These are phyloP conservation scores for Plantago coronopus DNA, from an alignment of 305 asterid genomes.

Conservation along the genomic window DNA sequence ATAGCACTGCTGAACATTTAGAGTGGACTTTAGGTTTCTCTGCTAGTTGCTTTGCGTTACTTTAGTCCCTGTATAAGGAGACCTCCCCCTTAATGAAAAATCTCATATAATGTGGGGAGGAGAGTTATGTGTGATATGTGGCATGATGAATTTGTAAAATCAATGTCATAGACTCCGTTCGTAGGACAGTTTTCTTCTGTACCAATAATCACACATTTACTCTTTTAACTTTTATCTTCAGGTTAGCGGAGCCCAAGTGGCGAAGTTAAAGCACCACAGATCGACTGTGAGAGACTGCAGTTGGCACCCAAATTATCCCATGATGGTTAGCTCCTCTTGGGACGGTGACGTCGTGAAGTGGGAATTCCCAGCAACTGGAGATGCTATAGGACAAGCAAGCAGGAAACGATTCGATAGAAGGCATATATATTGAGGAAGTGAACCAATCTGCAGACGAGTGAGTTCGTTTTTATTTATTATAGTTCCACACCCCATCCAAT, in stretches of 20 bases:
- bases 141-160: not conserved
- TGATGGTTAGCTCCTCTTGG: conserved; percentile 89
- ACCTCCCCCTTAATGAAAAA: too few species aligned
- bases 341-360: conserved; percentile 79
- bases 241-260: conserved; percentile 69
- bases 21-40: too few species aligned
- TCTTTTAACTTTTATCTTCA: conserved; percentile 27
- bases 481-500: not conserved
- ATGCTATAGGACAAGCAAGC: conserved; percentile 34
- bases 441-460: not conserved
- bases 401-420: conserved; percentile 32
- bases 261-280: conserved; percentile 60
- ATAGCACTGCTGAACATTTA: too few species aligned
- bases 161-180: not conserved
- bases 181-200: not conserved
- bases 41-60: too few species aligned
- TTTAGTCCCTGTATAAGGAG: too few species aligned
- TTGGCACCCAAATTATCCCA: conserved; percentile 81
- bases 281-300: conserved; percentile 81
- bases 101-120: too few species aligned
- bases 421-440: conserved; percentile 20
- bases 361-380: conserved; percentile 58
- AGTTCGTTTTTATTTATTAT: not conserved
- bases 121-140: not conserved
- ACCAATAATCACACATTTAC: not conserved